A percentile compares a stretch with the other conserved stretches of the same genome.
These are phyloP conservation scores for Leishmania martiniquensis DNA, from an alignment of 208 protist species.

Conservation along the genomic window DNA sequence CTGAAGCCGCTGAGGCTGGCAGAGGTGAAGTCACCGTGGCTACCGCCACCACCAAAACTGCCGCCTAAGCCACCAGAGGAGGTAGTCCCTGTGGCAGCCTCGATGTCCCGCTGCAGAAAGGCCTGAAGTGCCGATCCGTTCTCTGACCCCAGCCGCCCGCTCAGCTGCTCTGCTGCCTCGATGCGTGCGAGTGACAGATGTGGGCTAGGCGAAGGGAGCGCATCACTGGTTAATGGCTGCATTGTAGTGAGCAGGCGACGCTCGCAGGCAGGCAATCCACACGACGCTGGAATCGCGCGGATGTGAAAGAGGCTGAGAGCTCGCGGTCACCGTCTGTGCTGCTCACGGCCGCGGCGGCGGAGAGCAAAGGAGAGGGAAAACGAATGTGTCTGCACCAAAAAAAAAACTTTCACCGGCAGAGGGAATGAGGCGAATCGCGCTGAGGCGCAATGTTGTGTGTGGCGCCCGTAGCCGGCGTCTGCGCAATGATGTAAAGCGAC, in stretches of 20 bases:
- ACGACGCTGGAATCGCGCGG: not conserved
- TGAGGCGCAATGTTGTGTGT: too few species aligned
- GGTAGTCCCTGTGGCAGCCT: not conserved
- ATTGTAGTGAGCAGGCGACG: not conserved
- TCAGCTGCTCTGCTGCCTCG: not conserved
- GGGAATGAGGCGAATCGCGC: too few species aligned
- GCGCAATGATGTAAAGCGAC: not conserved
- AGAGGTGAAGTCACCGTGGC: conserved; percentile 1
- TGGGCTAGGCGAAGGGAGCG: not conserved
- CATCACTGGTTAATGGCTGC: not conserved
- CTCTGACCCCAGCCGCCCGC: not conserved
- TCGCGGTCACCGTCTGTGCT: not conserved
- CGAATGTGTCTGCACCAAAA: not conserved
- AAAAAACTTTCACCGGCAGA: not conserved
- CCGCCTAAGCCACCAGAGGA: not conserved
- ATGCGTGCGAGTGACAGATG: not conserved
- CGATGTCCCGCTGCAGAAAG: not conserved
- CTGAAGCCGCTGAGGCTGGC: conserved; percentile 15
- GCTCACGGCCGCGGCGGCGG: not conserved
- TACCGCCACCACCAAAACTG: not conserved
- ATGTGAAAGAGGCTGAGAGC: not conserved
- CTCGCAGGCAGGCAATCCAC: not conserved
- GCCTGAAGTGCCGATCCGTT: not conserved
- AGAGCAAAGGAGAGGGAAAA: not conserved
- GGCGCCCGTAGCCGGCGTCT: too few species aligned